Percentiles rank a stretch among this genome's conserved stretches.
phyloP scores from a whole-genome alignment of 257 asterid genomes.

The Solanum medicagineum region DNA sequence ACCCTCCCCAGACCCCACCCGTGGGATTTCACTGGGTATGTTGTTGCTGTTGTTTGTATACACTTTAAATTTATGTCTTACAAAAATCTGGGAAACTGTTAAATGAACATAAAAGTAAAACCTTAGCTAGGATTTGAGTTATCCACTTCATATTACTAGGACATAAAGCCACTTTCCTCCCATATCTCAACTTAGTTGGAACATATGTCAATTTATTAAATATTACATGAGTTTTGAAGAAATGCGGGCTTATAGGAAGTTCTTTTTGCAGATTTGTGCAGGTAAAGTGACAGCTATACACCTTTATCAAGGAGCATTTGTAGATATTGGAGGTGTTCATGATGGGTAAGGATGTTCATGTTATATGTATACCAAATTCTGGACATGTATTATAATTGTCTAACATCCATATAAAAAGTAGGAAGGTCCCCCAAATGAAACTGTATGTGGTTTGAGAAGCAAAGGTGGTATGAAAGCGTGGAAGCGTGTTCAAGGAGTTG shows the following conservation, averaged over 20 bases:
- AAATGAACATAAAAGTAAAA: neutral
- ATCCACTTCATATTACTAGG: neutral
- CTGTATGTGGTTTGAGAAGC: neutral
- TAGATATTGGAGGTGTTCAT: slow-evolving; percentile 90
- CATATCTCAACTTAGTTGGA: neutral
- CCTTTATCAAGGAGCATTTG: slow-evolving; percentile 98
- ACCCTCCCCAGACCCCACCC: too few species aligned
- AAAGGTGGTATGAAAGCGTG: neutral
- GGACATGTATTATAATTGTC: neutral
- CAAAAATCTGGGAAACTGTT: neutral
- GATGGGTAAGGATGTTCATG: slow-evolving; percentile 60
- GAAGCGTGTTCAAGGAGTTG: neutral
- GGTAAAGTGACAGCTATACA: slow-evolving; percentile 87
- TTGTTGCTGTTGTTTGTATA: neutral
- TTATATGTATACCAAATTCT: neutral
- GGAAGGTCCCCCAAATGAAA: neutral
- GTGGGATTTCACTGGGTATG: too few species aligned
- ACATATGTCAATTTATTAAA: neutral
- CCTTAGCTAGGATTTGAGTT: neutral
- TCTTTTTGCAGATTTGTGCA: slow-evolving; percentile 60
- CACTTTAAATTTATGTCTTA: neutral
- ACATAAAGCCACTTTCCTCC: neutral
- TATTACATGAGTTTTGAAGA: neutral
- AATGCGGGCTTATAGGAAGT: neutral
- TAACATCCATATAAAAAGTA: neutral